These are phyloP conservation scores for Backusella tarrabulga DNA, from an alignment of 192 early-diverging fungal species.

Conservation along the genomic window DNA sequence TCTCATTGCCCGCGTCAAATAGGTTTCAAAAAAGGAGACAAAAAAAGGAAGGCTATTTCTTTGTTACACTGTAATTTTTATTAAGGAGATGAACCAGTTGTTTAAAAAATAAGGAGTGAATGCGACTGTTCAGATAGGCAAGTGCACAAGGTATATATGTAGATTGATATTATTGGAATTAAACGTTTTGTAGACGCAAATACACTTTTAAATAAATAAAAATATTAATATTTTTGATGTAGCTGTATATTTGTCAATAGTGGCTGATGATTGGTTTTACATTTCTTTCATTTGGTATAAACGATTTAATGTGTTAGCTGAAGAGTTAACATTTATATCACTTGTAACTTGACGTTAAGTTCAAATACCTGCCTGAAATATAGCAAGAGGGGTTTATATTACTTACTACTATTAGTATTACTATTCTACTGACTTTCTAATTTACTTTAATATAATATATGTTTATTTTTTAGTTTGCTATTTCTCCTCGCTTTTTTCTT, in stretches of 20 bases:
- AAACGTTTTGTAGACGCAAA: not conserved
- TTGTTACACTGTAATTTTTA: constrained; percentile 5
- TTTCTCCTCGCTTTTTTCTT: not conserved
- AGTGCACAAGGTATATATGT: not conserved
- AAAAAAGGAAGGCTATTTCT: not conserved
- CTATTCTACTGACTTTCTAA: not conserved
- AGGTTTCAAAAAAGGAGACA: constrained; percentile 6
- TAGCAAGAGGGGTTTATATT: not conserved
- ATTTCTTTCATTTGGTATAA: not conserved
- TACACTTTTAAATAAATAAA: not conserved
- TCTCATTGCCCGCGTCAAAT: constrained; percentile 7
- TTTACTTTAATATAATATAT: not conserved
- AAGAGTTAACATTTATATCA: not conserved
- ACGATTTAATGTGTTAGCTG: not conserved
- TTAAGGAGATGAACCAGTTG: constrained; percentile 3
- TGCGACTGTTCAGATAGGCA: not conserved
- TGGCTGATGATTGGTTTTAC: not conserved
- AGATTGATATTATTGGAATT: not conserved
- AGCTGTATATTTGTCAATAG: not conserved
- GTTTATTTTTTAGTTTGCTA: not conserved
- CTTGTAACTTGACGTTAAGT: not conserved
- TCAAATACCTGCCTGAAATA: not conserved
- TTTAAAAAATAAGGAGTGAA: constrained; percentile 7
- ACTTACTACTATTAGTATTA: not conserved
- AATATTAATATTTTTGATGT: not conserved